Base-by-base conservation (phyloP, 2,329 filamentous ascomycete species). In the Metarhizium sp. region DNA sequence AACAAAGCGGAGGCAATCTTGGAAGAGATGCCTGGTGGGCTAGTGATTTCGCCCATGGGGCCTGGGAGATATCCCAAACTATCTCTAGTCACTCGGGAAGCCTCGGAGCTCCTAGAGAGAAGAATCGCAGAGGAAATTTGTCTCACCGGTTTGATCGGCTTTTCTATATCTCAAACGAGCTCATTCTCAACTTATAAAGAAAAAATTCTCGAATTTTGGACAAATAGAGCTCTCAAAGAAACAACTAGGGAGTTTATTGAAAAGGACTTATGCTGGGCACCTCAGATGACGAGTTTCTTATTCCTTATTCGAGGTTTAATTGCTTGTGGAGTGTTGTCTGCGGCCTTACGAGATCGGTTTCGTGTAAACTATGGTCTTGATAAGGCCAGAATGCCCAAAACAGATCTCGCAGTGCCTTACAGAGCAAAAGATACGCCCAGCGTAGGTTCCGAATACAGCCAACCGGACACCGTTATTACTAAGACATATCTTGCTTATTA, bases 401-500 rank as follows among this genome's bases (percentile, higher is more conserved):
- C 25, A 4, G 25, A 25, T 25, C 25, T 25, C 25, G 25, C 25
- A 25, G 25, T 25, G 25, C 25, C 25, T 25, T 25, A 25, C 25
- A 25, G 25, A 25, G 80, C 80, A 0, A 85, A 85, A 57, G 81
- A 81, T 52, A 73, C 59, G 5, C 82, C 81, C 0, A 70, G 77
- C 0, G 63, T 70, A 0, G 71, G 77, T 1, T 75, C 81, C 0
- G 81, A 85, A 59, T 85, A 82, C 61, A 80, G 80, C 77, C 85
- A 90, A 59, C 84, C 85, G 0, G 77, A 90, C 60, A 82, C 87
- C 0, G 75, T 80, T 0, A 84, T 90, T 2, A 38, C 83, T 0
- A 71, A 90, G 1, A 90, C 86, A 0, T 84, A 80, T 13, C 68
- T 91, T 0, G 76, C 79, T 0, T 88, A 86, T 61, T 90, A 90